phyloP scores from a whole-genome alignment of 306 rosid genomes.

The Trifolium pratense region DNA sequence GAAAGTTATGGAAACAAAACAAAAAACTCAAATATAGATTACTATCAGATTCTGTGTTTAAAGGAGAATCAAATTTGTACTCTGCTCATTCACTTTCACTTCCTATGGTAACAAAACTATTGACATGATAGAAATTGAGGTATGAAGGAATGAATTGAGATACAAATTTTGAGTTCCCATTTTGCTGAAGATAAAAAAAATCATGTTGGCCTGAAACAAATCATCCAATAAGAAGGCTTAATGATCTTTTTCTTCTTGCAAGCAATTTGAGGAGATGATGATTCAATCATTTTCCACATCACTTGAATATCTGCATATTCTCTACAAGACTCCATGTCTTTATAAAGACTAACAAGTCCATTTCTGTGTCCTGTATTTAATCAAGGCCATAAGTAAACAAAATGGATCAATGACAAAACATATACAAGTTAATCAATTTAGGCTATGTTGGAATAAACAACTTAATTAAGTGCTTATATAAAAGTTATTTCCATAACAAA shows the following conservation, averaged over 20 bases:
- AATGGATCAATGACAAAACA: conserved; percentile 17
- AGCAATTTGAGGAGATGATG: conserved; percentile 53
- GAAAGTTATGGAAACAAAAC: conserved; percentile 15
- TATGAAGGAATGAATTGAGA: conserved; percentile 19
- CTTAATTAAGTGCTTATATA: not conserved
- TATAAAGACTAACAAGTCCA: conserved; percentile 64
- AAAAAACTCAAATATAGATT: not conserved
- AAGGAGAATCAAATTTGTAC: conserved; percentile 14
- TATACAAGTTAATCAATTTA: conserved; percentile 24
- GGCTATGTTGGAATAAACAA: not conserved
- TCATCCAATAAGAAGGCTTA: conserved; percentile 45
- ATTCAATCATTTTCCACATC: conserved; percentile 93
- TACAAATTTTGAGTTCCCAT: conserved; percentile 13
- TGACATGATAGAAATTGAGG: conserved; percentile 9
- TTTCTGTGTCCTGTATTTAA: conserved; percentile 58
- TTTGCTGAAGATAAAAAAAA: not conserved
- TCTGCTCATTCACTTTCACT: conserved; percentile 30
- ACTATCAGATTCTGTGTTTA: not conserved
- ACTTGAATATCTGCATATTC: conserved; percentile 83
- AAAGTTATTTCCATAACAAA: no score
- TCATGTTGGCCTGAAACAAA: conserved; percentile 57
- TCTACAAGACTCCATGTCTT: conserved; percentile 78
- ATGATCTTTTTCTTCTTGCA: conserved; percentile 35
- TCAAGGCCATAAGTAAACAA: conserved; percentile 25
- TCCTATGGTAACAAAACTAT: conserved; percentile 20